Evolutionary conservation across 2,329 filamentous ascomycete species (phyloP), one percentile per base, ranked within the genome.

Genomic region (Septoria petroselini): DNA sequence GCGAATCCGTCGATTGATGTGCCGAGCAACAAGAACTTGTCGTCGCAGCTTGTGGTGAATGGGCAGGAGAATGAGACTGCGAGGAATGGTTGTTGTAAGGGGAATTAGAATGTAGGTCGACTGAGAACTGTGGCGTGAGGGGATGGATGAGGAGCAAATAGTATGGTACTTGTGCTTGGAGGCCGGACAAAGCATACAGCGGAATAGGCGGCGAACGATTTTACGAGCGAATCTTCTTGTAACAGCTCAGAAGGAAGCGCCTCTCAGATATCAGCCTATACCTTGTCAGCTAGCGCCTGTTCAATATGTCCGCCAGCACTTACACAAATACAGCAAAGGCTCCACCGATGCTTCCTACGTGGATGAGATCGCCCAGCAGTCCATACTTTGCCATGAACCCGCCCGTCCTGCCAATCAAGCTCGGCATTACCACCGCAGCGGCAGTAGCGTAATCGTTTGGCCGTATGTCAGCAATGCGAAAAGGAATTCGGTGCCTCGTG

Each of bases 1-100:
- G 69, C 64, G 23, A 80, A 80, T 42, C 77, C 77, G 0, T 71
- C 73, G 3, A 71, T 80, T 43, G 76, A 80, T 64, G 75, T 80
- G 17, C 76, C 76, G 0, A 56, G 54, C 21, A 44, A 33, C 9
- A 57, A 43, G 45, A 56, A 58, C 37, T 15, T 48, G 29, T 48
- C 46, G 27, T 56, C 53, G 40, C 43, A 47, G 27, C 38, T 55
- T 25, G 33, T 31, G 46, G 42, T 42, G 25, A 54, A 52, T 43
- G 52, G 43, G 14, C 41, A 43, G 41, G 23, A 18, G 5, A 43
- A 43, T 25, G 27, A 33, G 41, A 25, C 41, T 15, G 41, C 41
- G 7, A 33, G 15, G 7, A 43, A 43, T 25, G 29, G 41, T 0
- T 43, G 41, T 5, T 34, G 41, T 35, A 14, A 8, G 4, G 19